Percentiles rank a stretch among this genome's conserved stretches.
Conservation (phyloP, 2,329 filamentous ascomycete species). For the Sclerotinia nivalis region DNA sequence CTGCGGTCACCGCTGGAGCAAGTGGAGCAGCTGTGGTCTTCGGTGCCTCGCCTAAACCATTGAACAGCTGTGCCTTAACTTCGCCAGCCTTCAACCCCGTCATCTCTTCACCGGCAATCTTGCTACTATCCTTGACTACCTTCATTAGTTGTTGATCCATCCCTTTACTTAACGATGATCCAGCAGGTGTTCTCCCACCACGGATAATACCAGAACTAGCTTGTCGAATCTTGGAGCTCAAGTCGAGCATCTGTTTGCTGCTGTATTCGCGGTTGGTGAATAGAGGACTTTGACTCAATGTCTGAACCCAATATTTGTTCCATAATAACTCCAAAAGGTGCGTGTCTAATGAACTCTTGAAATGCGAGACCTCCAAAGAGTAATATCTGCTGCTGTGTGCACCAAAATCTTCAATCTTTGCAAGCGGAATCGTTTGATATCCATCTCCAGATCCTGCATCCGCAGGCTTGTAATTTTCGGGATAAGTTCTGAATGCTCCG, state of each 20-base stretch:
- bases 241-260: conserved; percentile 87
- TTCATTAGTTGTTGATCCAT: conserved; percentile 54
- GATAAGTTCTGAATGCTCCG: conserved; percentile 91
- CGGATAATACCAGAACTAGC: conserved; percentile 50
- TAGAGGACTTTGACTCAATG: conserved; percentile 84
- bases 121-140: conserved; percentile 56
- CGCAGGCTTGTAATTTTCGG: conserved; percentile 66
- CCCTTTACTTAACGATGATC: conserved; percentile 28
- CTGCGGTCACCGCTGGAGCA: not conserved
- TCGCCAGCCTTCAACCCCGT: conserved; percentile 46
- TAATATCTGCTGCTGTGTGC: conserved; percentile 92
- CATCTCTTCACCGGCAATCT: conserved; percentile 56
- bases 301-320: conserved; percentile 99
- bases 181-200: conserved; percentile 39
- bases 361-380: conserved; percentile 85
- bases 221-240: conserved; percentile 78
- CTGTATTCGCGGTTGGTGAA: conserved; percentile 91
- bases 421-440: conserved; percentile 80
- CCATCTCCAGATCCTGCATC: conserved; percentile 53
- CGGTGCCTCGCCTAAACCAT: conserved; percentile 36
- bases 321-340: conserved; percentile 85
- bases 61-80: conserved; percentile 54
- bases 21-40: conserved; percentile 5
- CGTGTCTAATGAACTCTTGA: conserved; percentile 87
- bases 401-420: conserved; percentile 93